Evolutionary conservation across 768 basidiomycete species (phyloP).

Genomic region (Termitomyces sp.): DNA sequence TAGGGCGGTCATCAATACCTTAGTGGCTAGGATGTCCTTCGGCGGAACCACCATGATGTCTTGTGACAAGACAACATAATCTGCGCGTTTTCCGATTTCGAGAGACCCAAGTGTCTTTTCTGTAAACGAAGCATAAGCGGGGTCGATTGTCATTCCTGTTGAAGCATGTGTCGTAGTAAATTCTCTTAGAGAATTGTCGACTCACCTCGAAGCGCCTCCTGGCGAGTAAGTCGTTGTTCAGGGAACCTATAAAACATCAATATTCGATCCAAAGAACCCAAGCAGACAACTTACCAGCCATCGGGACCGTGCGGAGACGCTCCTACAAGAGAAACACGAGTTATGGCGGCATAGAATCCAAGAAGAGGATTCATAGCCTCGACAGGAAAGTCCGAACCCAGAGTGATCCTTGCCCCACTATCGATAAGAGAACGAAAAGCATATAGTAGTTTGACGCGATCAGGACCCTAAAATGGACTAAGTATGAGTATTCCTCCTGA

Average conservation of each 20-base stretch:
- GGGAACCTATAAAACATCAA: slow-evolving; percentile 58
- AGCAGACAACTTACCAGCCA: slow-evolving; percentile 62
- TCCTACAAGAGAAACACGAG: slow-evolving; percentile 65
- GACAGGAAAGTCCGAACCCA: slow-evolving; percentile 91
- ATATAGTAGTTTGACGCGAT: slow-evolving; percentile 81
- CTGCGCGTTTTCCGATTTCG: slow-evolving; percentile 72
- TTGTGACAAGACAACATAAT: slow-evolving; percentile 78
- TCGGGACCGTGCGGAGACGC: slow-evolving; percentile 74
- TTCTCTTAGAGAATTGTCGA: neutral
- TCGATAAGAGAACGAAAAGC: slow-evolving; percentile 76
- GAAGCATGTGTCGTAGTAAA: neutral
- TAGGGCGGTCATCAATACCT: slow-evolving; percentile 71
- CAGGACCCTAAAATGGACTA: slow-evolving; percentile 52
- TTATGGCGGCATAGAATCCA: slow-evolving; percentile 86
- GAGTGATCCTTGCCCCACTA: slow-evolving; percentile 60
- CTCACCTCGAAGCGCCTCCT: slow-evolving; percentile 70
- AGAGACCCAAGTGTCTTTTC: slow-evolving; percentile 74
- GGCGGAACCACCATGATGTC: slow-evolving; percentile 71
- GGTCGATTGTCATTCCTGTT: slow-evolving; percentile 80
- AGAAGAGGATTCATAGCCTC: slow-evolving; percentile 81
- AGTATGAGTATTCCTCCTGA: neutral
- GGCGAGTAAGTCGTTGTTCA: slow-evolving; percentile 67
- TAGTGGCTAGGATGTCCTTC: slow-evolving; percentile 57
- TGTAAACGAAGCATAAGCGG: slow-evolving; percentile 84
- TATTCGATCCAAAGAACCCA: neutral